Base-by-base conservation (phyloP, 163 green algal species). In the Coccomyxa subellipsoidea region DNA sequence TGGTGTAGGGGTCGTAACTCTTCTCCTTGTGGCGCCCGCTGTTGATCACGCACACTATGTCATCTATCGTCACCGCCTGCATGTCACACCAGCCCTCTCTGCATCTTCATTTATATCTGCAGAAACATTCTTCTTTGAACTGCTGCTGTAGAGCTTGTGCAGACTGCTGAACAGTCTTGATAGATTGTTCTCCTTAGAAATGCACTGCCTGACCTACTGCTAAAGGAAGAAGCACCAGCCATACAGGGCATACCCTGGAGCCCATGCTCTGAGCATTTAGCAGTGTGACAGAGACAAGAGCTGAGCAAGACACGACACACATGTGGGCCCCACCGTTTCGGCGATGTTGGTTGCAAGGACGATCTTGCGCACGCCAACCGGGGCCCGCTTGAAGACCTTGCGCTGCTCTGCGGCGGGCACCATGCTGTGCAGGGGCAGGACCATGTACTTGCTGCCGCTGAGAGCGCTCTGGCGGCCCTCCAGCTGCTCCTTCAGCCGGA, bases 321-420 rank as follows among this genome's bases (percentile, higher is more conserved):
- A 73, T 73, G 66, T 5, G 66, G 25, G 39, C 6, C 38, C 54
- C 34, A 47, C 78, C 31, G 84, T 84, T 77, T 86, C 87, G 0
- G 93, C 95, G 54, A 98, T 97, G 87, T 97, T 97, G 38, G 95
- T 98, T 15, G 94, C 86, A 35, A 98, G 88, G 32, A 98, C 89
- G 32, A 98, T 90, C 90, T 97, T 96, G 79, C 91, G 89, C 54
- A 92, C 81, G 31, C 92, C 91, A 31, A 76, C 27, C 8, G 87
- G 89, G 7, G 91, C 87, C 27, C 88, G 83, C 38, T 86, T 54
- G 76, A 95, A 95, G 40, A 92, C 89, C 31, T 83, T 86, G n/a
- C 87, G 84, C 88, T 97, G 93, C 53, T 98, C 93, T n/a, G 85
- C 84, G 0, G 92, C 86, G 15, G 94, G 79, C 21, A 98, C 92